Base-by-base conservation (phyloP, 148 eudicot species). In the Simmondsia chinensis region DNA sequence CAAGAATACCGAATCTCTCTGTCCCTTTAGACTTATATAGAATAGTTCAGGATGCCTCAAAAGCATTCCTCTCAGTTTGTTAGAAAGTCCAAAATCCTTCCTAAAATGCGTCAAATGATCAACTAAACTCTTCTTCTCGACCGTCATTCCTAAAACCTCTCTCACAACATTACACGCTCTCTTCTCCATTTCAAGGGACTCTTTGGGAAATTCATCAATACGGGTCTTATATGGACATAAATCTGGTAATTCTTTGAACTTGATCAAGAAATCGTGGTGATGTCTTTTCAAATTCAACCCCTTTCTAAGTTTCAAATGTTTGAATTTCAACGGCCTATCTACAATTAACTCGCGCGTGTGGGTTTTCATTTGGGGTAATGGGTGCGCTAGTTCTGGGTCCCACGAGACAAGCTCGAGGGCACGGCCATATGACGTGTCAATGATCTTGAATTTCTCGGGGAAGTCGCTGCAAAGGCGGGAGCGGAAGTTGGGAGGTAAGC, bases 341-440 rank as follows among this genome's bases (percentile, higher is more conserved):
- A 91, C 86, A 33, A 91, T 82, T 56, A 85, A 56, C 10, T 71
- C 74, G 22, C 17, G 57, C 6, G 50, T 11, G n/a, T 49, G 56
- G 22, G 21, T 61, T 41, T 61, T 79, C 31, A 67, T 32, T 24
- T 59, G 51, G 6, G 71, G 83, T 27, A 74, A 54, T 11, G 58
- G 60, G 6, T 40, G 39, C 4, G 83, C 95, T 44, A 91, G 57
- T 28, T 45, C 26, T 18, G 62, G 51, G 40, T 91, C 83, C 82
- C 94, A 85, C 1, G 75, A 51, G 6, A 82, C 88, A 50, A 91
- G 95, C 67, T 91, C 94, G 41, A 91, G 89, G 0, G 94, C 86
- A 53, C 77, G 95, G 3, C 95, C 99, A 64, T 85, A 91, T 1
- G 99, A 91, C 16, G 99, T 91, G 61, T 85, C 83, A 28, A 91